phyloP scores from a whole-genome alignment of 371 early-diverging fungal species.

The Choanephora cucurbitarum region DNA sequence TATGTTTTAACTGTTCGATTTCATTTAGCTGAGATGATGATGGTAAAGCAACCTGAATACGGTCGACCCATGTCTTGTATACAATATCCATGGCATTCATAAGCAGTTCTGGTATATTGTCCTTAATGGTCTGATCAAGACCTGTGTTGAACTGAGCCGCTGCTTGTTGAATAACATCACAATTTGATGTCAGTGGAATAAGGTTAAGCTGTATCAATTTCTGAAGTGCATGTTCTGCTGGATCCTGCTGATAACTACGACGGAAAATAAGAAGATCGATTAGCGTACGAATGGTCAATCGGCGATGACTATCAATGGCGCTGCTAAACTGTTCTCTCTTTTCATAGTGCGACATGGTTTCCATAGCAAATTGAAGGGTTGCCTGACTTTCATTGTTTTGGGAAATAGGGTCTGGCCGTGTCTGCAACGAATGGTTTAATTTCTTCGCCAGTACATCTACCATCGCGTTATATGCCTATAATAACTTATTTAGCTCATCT shows the following conservation, averaged over 20 bases:
- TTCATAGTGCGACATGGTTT: conserved; percentile 53
- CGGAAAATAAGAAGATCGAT: conserved; percentile 62
- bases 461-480: conserved; percentile 73
- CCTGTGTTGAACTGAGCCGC: conserved; percentile 60
- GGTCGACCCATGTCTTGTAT: conserved; percentile 37
- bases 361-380: conserved; percentile 46
- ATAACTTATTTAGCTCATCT: background rate
- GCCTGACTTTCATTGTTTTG: conserved; percentile 19
- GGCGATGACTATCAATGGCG: conserved; percentile 37
- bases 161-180: conserved; percentile 54
- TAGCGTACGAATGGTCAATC: conserved; percentile 55
- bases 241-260: conserved; percentile 46
- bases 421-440: conserved; percentile 67
- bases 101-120: conserved; percentile 78
- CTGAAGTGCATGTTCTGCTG: conserved; percentile 42
- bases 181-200: conserved; percentile 65
- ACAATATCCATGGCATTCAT: conserved; percentile 73
- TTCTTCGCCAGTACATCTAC: conserved; percentile 74
- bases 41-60: background rate
- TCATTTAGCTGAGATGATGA: conserved; percentile 4
- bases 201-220: conserved; percentile 30
- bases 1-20: conserved; percentile 26
- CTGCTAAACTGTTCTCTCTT: conserved; percentile 46
- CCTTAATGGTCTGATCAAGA: conserved; percentile 71
- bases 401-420: conserved; percentile 10